Base-by-base conservation (phyloP, 2,329 filamentous ascomycete genomes). In the Sclerotinia trifoliorum region DNA sequence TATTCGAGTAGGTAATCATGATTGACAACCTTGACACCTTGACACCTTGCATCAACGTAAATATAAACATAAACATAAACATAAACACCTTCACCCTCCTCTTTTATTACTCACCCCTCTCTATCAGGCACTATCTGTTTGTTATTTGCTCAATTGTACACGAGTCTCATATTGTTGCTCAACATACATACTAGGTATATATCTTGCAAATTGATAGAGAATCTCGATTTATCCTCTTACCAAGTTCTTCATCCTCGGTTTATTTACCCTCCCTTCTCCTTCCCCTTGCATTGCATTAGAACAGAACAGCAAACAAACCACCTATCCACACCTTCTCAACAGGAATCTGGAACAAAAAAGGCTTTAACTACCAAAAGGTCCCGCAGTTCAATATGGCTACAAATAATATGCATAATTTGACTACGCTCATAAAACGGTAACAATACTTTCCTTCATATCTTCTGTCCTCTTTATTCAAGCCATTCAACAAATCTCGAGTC, bases 351-450 rank as follows among this genome's bases (percentile, higher is more conserved):
- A 46, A 17, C 57, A 35, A 32, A 32, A 54, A 35, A 48, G 46
- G n/a, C 21, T 15, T 42, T n/a, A 13, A 5, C 21, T 42, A 56
- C 19, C 13, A 15, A 39, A n/a, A 15, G 29, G 58, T 62, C 69
- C 71, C 72, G 72, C 72, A 61, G 46, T 51, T 67, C 60, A 73
- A 58, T 71, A 94, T 94, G 90, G 87, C 90, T 73, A 82, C 88
- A 71, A 91, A 86, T 81, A 92, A 93, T 77, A 97, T 98, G 93
- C 90, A 98, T 81, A 98, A 97, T 79, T 83, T 99, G 71, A 96
- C 93, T 48, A 99, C 95, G 66, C 87, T 99, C 77, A 97, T 99
- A 83, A 99, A 99, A 86, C 89, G 95, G 95, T 98, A 86, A 75
- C 87, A 81, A 35, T 51, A 5, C 58, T 51, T 51, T 71, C 64